Percentiles rank a stretch among this genome's conserved stretches.
These are phyloP conservation scores for Dillenia turbinata DNA, from an alignment of 164 flowering plant genomes.

Conservation along the genomic window DNA sequence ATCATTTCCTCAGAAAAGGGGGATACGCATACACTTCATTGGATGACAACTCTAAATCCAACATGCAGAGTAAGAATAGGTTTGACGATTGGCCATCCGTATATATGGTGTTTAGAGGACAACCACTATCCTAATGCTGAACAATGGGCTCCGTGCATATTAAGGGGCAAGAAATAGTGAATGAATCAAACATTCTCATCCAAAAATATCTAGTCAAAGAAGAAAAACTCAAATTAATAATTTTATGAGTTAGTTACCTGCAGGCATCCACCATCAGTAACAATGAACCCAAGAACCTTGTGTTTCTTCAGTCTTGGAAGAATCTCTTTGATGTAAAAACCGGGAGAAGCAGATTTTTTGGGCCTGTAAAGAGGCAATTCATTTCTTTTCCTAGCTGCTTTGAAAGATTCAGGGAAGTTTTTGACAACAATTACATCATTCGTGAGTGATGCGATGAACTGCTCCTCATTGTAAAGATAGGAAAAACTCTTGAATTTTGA, in stretches of 20 bases:
- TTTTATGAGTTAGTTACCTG: slow-evolving; percentile 43
- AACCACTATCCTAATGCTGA: no score
- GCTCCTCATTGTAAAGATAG: slow-evolving; percentile 87
- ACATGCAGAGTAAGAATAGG: no score
- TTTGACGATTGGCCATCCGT: no score
- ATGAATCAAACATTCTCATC: no score
- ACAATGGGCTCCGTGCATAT: no score
- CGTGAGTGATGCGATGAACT: slow-evolving; percentile 69
- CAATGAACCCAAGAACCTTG: slow-evolving; percentile 67
- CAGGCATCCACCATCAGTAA: slow-evolving; percentile 77
- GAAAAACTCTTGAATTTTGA: slow-evolving; percentile 85
- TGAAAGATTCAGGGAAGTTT: slow-evolving; percentile 66
- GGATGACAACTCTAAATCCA: no score
- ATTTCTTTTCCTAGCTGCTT: slow-evolving; percentile 59
- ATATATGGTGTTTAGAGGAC: no score
- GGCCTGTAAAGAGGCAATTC: slow-evolving; percentile 66
- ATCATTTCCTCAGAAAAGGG: no score
- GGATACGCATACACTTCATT: no score
- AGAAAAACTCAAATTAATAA: not conserved
- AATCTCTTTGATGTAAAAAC: slow-evolving; percentile 53
- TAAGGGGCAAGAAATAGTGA: no score
- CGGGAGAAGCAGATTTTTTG: slow-evolving; percentile 55
- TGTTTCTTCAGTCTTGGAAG: slow-evolving; percentile 59
- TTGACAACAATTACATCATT: slow-evolving; percentile 70
- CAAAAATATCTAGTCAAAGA: no score